These are phyloP conservation scores for Lipomyces spencermartinsiae DNA, from an alignment of 805 yeast genomes.

Conservation along the genomic window DNA sequence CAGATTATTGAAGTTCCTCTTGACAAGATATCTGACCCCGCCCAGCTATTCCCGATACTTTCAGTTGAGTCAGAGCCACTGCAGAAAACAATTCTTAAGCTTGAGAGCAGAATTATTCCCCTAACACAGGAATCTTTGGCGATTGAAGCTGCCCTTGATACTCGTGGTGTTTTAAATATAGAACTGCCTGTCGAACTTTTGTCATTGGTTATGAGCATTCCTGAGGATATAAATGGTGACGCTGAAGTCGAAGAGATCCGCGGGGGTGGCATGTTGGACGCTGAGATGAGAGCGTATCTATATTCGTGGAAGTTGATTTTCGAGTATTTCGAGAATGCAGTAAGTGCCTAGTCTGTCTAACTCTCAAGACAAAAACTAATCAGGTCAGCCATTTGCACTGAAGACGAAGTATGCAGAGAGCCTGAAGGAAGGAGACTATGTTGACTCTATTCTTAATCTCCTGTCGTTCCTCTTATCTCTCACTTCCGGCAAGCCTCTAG, in stretches of 20 bases:
- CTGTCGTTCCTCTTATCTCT: constrained; percentile 56
- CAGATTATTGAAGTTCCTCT: constrained; percentile 22
- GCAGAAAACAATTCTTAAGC: constrained; percentile 51
- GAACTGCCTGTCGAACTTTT: constrained; percentile 54
- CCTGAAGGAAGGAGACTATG: constrained; percentile 56
- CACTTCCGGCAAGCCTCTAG: constrained; percentile 38
- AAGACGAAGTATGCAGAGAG: constrained; percentile 66
- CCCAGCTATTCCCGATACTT: constrained; percentile 27
- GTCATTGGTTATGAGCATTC: constrained; percentile 39
- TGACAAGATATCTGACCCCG: constrained; percentile 19
- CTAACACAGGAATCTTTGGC: constrained; percentile 58
- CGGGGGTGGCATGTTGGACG: constrained; percentile 22
- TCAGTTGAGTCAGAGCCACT: constrained; percentile 37
- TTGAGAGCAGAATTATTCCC: constrained; percentile 51
- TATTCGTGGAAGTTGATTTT: constrained; percentile 75
- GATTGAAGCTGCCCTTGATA: constrained; percentile 47
- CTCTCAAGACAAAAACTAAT: background rate
- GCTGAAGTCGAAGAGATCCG: constrained; percentile 14
- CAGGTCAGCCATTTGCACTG: constrained; percentile 56
- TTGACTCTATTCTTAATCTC: constrained; percentile 59
- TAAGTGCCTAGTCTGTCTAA: constrained; percentile 10
- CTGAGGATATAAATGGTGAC: constrained; percentile 21
- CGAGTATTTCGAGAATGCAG: constrained; percentile 65
- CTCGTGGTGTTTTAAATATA: constrained; percentile 39
- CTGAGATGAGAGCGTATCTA: constrained; percentile 50